phyloP scores from a whole-genome alignment of 352 stramenopile genomes.

The Phytophthora boehmeriae region DNA sequence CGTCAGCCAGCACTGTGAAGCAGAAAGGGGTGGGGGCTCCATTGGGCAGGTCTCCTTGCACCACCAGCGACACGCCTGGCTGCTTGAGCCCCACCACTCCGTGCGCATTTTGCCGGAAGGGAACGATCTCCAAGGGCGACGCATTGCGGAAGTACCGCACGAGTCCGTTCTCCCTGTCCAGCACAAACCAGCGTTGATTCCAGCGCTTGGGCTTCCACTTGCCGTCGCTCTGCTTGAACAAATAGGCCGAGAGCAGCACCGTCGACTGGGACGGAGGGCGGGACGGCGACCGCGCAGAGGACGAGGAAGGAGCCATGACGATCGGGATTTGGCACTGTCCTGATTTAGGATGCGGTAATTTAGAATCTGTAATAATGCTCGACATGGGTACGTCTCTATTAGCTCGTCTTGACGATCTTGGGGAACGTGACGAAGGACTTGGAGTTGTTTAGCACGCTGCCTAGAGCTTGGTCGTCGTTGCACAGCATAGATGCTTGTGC shows the following conservation, averaged over 20 bases:
- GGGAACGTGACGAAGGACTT: constrained; percentile 75
- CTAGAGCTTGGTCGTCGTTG: constrained; percentile 38
- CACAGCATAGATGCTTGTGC: constrained; percentile 54
- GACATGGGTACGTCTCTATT: not conserved
- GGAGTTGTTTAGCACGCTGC: constrained; percentile 47
- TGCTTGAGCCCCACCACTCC: constrained; percentile 53
- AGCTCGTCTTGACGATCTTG: constrained; percentile 52
- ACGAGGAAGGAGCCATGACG: not conserved
- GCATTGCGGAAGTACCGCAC: constrained; percentile 80
- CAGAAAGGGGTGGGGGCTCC: constrained; percentile 83
- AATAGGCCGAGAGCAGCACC: constrained; percentile 54
- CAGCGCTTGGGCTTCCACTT: constrained; percentile 83
- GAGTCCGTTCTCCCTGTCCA: constrained; percentile 64
- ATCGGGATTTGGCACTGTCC: too few relatives aligned
- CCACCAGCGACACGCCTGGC: constrained; percentile 59
- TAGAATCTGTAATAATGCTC: too few relatives aligned
- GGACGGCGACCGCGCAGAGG: not conserved
- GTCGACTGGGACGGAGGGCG: constrained; percentile 4
- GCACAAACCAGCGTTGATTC: constrained; percentile 85
- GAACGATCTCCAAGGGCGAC: constrained; percentile 55
- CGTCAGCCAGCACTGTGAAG: constrained; percentile 61
- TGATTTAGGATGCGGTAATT: too few relatives aligned
- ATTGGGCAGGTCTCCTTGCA: constrained; percentile 69
- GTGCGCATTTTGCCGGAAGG: constrained; percentile 64
- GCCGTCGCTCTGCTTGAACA: constrained; percentile 81